These are phyloP conservation scores for Spirogloea muscicola DNA, from an alignment of 139 green algal genomes.

Conservation along the genomic window DNA sequence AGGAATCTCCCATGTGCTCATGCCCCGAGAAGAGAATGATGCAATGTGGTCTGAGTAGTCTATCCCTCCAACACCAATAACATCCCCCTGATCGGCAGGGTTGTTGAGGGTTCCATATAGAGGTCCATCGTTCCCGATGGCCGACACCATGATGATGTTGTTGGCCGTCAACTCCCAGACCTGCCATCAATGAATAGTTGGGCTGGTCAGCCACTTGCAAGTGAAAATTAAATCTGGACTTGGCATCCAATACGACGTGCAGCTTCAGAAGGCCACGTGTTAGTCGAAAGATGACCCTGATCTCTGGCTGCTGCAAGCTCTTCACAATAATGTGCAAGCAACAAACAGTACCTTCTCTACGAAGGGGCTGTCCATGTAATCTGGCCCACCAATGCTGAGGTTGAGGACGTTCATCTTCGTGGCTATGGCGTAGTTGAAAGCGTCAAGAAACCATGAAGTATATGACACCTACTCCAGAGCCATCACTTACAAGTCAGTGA, in stretches of 20 bases:
- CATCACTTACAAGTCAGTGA: too few relatives aligned
- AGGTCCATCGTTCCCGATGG: slow-evolving; percentile 85
- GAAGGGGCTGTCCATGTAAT: slow-evolving; percentile 96
- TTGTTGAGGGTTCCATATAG: slow-evolving; percentile 99
- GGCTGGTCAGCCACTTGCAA: too few relatives aligned
- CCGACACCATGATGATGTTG: slow-evolving; percentile 84
- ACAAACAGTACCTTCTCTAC: slow-evolving; percentile 95
- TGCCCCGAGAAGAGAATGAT: slow-evolving; percentile 85
- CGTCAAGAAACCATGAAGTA: slow-evolving; percentile 98
- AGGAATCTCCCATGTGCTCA: slow-evolving; percentile 96
- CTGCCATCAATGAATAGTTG: too few relatives aligned
- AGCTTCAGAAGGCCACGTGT: too few relatives aligned
- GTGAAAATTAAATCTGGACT: too few relatives aligned
- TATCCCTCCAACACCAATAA: slow-evolving; percentile 96
- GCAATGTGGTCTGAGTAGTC: slow-evolving; percentile 83
- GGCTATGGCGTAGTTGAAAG: slow-evolving; percentile 97
- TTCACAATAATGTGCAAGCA: too few relatives aligned
- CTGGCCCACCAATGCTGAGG: slow-evolving; percentile 93
- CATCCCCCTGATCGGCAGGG: slow-evolving; percentile 89
- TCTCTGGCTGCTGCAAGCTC: too few relatives aligned
- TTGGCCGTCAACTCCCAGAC: slow-evolving; percentile 79
- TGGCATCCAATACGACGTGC: too few relatives aligned
- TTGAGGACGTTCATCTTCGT: slow-evolving; percentile 91
- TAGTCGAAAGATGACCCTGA: too few relatives aligned
- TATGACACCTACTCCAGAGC: slow-evolving; percentile 96